Percentiles rank a stretch among this genome's conserved stretches.
Evolutionary conservation across 2,329 filamentous ascomycete species (phyloP).

Genomic region (Scedosporium aurantiacum): DNA sequence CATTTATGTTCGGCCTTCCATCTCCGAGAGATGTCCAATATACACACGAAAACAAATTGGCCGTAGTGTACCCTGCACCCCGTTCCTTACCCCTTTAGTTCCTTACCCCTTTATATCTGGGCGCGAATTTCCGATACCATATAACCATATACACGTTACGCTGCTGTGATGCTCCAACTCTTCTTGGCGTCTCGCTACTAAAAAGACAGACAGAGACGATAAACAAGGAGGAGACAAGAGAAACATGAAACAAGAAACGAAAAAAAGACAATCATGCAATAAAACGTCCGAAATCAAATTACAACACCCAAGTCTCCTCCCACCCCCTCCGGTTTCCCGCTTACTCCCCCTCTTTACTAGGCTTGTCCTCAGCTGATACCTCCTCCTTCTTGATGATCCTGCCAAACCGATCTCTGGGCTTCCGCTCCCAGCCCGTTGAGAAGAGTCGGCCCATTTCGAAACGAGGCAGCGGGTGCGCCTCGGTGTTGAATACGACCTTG

Average conservation of each 20-base stretch:
- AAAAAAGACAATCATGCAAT: too few relatives aligned
- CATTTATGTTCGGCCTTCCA: too few relatives aligned
- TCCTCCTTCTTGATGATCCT: slow-evolving; percentile 21
- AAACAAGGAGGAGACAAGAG: not conserved
- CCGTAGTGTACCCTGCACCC: slow-evolving; percentile 16
- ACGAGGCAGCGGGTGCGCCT: slow-evolving; percentile 80
- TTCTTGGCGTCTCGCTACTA: not conserved
- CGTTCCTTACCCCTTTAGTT: too few relatives aligned
- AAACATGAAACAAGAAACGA: too few relatives aligned
- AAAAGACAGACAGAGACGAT: not conserved
- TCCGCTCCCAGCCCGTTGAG: slow-evolving; percentile 70
- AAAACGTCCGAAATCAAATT: too few relatives aligned
- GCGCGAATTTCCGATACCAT: not conserved
- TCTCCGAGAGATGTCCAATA: too few relatives aligned
- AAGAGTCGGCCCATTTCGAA: slow-evolving; percentile 74
- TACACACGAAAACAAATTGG: too few relatives aligned
- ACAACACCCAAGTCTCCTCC: not conserved
- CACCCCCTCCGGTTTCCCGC: not conserved
- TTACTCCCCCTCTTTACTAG: not conserved
- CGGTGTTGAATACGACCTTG: slow-evolving; percentile 87
- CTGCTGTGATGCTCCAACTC: not conserved
- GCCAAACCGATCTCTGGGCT: slow-evolving; percentile 41
- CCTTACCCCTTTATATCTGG: too few relatives aligned
- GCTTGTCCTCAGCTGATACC: not conserved
- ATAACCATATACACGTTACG: not conserved